Evolutionary conservation across 2,329 filamentous ascomycete species (phyloP), one percentile per base, ranked within the genome.

Genomic region (Fusarium sp.): DNA sequence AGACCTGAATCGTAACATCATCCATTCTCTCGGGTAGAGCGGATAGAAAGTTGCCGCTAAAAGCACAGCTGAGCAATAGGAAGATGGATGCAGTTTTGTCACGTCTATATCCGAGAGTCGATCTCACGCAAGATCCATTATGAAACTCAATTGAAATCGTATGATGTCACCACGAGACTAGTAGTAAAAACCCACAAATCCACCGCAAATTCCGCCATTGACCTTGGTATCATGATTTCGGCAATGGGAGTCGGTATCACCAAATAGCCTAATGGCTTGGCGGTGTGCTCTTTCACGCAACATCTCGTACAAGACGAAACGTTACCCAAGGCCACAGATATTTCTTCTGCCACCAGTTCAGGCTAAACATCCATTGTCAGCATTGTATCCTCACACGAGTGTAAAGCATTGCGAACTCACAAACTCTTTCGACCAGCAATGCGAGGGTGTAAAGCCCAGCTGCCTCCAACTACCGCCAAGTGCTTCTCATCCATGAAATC

Each of bases 271-370:
- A 40, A 27, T 8, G 1, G 2, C 23, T 11, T 10, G 9, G 9
- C 6, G 6, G 36, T 42, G 15, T 27, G 13, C 5, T 13, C 4
- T 17, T n/a, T 2, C 39, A n/a, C 17, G 49, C 37, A 2, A 57
- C 5, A 4, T 57, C 65, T 10, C 45, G 17, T 6, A 67, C 60
- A 5, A 67, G 65, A 2, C 65, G 65, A 11, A 66, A 66, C 0
- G 65, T 66, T 3, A 69, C 54, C 65, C 65, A 67, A 2, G 65
- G 49, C 54, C 65, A 69, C 4, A 37, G 39, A 18, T 67, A 67
- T 18, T 61, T 68, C 17, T 47, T 68, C 46, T 69, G 64, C 65
- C 65, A 66, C 65, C 65, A 68, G 18, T 68, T 68, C 41, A 67
- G 18, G 21, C 65, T 68, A 5, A 2, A 2, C 5, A 6, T 4